phyloP scores from a whole-genome alignment of 768 basidiomycete species.

The Kwoniella bestiolae region DNA sequence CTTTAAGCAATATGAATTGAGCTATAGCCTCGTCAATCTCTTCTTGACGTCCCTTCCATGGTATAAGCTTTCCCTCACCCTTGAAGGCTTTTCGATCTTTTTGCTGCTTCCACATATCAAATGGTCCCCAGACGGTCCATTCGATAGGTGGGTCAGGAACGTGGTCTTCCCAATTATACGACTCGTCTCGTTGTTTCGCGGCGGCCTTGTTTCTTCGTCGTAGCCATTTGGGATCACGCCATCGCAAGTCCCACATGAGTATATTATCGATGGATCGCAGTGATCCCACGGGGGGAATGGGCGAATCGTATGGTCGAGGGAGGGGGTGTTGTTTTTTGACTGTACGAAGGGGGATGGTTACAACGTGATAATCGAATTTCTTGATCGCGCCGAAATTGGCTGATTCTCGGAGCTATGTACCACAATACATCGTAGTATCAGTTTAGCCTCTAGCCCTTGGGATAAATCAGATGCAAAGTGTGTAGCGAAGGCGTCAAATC shows the following conservation, averaged over 20 bases:
- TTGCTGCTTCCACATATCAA: constrained; percentile 21
- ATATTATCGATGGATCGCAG: constrained; percentile 26
- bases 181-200: constrained; percentile 6
- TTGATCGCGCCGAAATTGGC: constrained; percentile 10
- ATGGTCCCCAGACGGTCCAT: constrained; percentile 16
- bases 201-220: neutral
- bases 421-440: neutral
- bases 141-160: neutral
- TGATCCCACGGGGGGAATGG: constrained; percentile 14
- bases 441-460: too few species aligned
- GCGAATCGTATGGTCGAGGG: neutral
- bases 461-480: too few species aligned
- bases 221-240: constrained; percentile 12
- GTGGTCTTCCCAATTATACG: constrained; percentile 4
- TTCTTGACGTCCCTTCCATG: constrained; percentile 5
- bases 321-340: neutral
- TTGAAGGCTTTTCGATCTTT: constrained; percentile 20
- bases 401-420: neutral
- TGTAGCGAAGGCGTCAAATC: neutral
- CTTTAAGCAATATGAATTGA: constrained; percentile 11
- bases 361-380: constrained; percentile 22
- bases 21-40: constrained; percentile 12
- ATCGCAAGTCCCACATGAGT: constrained; percentile 27
- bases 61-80: constrained; percentile 10
- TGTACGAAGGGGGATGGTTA: neutral